Evolutionary conservation across 352 stramenopile species (phyloP).

Genomic region (Globisporangium echinulatum): DNA sequence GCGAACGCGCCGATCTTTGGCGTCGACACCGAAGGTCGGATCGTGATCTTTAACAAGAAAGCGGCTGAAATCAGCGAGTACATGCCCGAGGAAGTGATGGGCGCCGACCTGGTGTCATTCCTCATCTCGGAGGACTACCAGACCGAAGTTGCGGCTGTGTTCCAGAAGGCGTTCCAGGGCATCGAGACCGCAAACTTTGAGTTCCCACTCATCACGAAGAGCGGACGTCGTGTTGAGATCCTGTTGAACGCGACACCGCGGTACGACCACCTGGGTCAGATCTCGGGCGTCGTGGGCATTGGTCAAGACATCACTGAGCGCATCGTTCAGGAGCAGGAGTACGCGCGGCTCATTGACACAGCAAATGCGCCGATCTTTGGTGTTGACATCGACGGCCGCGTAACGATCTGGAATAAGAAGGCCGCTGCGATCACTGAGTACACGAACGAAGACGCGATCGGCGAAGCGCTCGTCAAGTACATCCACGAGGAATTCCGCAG

Average conservation of each 20-base stretch:
- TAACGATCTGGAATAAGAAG: constrained; percentile 94
- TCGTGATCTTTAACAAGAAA: constrained; percentile 91
- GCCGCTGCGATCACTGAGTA: constrained; percentile 86
- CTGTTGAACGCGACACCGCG: constrained; percentile 71
- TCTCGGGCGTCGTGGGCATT: constrained; percentile 73
- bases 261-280: constrained; percentile 50
- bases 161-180: constrained; percentile 62
- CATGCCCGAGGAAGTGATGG: constrained; percentile 82
- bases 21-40: constrained; percentile 42
- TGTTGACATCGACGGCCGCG: constrained; percentile 69
- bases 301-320: constrained; percentile 80
- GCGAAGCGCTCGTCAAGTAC: constrained; percentile 60
- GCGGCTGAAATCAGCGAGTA: constrained; percentile 86
- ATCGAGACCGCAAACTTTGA: constrained; percentile 72
- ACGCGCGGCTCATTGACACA: constrained; percentile 73
- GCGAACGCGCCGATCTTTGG: constrained; percentile 79
- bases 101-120: constrained; percentile 61
- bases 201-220: constrained; percentile 79
- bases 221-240: constrained; percentile 66
- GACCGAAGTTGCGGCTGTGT: constrained; percentile 54
- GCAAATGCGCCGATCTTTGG: constrained; percentile 82
- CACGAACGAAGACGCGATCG: constrained; percentile 81
- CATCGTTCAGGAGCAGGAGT: constrained; percentile 78
- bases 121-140: constrained; percentile 75
- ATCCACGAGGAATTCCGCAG: constrained; percentile 60